phyloP scores from a whole-genome alignment of 106 monocot species.

The Dioscorea dumetorum region DNA sequence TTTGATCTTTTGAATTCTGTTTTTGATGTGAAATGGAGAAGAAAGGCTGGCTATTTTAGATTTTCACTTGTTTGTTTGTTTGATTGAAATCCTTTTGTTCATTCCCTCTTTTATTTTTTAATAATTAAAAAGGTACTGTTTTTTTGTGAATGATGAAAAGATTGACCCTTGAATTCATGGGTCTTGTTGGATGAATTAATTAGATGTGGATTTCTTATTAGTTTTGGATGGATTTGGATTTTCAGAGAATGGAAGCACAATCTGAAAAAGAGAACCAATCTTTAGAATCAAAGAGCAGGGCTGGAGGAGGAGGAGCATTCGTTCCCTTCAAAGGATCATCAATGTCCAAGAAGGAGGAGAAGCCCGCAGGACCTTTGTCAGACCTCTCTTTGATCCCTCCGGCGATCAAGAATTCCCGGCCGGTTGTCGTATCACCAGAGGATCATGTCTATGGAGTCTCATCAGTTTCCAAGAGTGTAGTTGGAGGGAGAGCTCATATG shows the following conservation, averaged over 20 bases:
- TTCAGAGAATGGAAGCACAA: slow-evolving; percentile 8
- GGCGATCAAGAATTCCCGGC: slow-evolving; percentile 9
- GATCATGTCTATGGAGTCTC: slow-evolving; percentile 11
- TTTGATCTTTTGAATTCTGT: too few relatives aligned
- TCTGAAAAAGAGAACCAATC: slow-evolving; percentile 16
- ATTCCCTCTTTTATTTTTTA: too few relatives aligned
- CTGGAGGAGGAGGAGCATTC: slow-evolving; percentile 21
- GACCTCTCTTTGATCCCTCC: slow-evolving; percentile 41
- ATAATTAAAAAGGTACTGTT: background rate
- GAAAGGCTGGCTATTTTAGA: background rate
- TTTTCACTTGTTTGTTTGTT: background rate
- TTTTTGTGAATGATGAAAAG: background rate
- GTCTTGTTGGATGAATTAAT: background rate
- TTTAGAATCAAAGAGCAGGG: slow-evolving; percentile 16
- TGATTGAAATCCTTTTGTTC: too few relatives aligned
- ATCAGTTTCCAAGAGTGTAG: slow-evolving; percentile 1
- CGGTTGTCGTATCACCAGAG: background rate
- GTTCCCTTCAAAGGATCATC: slow-evolving; percentile 28
- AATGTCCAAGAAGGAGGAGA: slow-evolving; percentile 25
- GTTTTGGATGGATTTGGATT: background rate
- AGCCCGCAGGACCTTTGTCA: slow-evolving; percentile 10
- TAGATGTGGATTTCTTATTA: background rate
- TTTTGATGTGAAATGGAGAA: too few relatives aligned
- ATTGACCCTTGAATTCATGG: background rate
- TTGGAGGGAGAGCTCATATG: slow-evolving; percentile 1